Base-by-base conservation (phyloP, 1,284 basidiomycete species). In the Naganishia sp. region DNA sequence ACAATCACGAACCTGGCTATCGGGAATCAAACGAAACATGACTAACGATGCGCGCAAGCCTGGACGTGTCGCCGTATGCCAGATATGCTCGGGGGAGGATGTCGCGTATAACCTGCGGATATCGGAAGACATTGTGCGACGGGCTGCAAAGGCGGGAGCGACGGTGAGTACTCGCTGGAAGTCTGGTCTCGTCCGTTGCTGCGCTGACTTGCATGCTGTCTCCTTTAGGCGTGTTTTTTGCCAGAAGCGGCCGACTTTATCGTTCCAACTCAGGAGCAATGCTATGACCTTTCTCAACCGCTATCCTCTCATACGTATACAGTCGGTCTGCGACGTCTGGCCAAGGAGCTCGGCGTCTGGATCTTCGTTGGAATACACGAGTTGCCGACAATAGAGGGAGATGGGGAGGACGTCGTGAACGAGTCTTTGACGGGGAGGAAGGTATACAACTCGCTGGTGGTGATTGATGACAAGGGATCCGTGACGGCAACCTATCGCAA, bases 221-320 rank as follows among this genome's bases (percentile, higher is more conserved):
- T 21, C 43, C 43, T 6, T 23, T 39, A 78, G 76, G 76, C 76
- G 15, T 71, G 81, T 63, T 82, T 80, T 67, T 73, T 84, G 6
- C 82, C 83, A 21, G 83, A 84, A 74, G 81, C 83, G 0, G 75
- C 81, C 25, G 83, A 84, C 70, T 84, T 83, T 56, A 83, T 84
- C 66, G 79, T 81, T 1, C 75, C 78, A 9, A 74, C 77, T 16
- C 69, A 75, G 4, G 67, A 76, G 28, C 72, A 75, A 59, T 76
- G 74, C 44, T 71, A 72, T 43, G 64, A 67, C 2, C 72, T 78
- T 3, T 76, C 75, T 0, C 66, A 63, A 33, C 76, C 76, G 1
- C 69, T 78, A n/a, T 64, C 70, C 0, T 36, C 55, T 52, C 77
- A 78, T 66, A 23, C 54, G 15, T 78, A 71, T 63, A 73, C 74